A percentile compares a stretch with the other conserved stretches of the same genome.
phyloP scores from a whole-genome alignment of 257 asterid genomes.

The Salvia miltiorrhiza region DNA sequence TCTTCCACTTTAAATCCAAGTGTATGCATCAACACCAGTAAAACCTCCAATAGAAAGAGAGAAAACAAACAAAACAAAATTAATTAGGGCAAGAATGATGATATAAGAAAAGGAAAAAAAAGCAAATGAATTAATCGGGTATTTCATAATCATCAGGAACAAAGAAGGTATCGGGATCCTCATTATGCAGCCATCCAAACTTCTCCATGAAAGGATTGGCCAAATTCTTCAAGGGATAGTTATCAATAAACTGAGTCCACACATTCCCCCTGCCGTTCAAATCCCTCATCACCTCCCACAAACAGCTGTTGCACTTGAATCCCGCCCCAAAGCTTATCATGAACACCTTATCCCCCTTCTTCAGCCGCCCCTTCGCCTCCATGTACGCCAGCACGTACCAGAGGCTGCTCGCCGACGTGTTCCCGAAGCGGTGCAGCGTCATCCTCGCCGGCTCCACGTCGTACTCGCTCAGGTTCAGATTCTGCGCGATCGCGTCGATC shows the following conservation, averaged over 20 bases:
- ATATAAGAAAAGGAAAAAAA: neutral
- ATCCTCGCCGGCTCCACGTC: slow-evolving; percentile 94
- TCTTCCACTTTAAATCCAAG: neutral
- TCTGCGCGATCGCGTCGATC: slow-evolving; percentile 66
- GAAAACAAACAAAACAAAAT: neutral
- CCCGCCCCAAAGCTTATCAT: slow-evolving; percentile 97
- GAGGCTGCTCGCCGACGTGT: slow-evolving; percentile 86
- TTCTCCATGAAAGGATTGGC: slow-evolving; percentile 73
- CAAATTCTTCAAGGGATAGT: slow-evolving; percentile 52
- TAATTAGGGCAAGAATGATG: neutral
- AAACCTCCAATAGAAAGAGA: neutral
- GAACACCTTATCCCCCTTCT: slow-evolving; percentile 64
- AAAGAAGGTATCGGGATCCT: slow-evolving; percentile 50
- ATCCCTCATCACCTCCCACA: slow-evolving; percentile 87
- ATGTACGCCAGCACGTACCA: slow-evolving; percentile 93
- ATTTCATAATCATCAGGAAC: slow-evolving; percentile 68
- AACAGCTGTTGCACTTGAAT: slow-evolving; percentile 84
- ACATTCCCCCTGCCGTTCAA: slow-evolving; percentile 55
- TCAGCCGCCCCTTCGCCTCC: slow-evolving; percentile 80
- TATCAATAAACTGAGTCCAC: slow-evolving; percentile 56
- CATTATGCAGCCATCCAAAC: slow-evolving; percentile 73
- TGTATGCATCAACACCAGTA: neutral
- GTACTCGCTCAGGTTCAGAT: slow-evolving; percentile 41
- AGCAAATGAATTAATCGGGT: slow-evolving; percentile 32
- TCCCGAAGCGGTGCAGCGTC: slow-evolving; percentile 94